A percentile compares a stretch with the other conserved stretches of the same genome.
phyloP scores from a whole-genome alignment of 2,329 filamentous ascomycete genomes.

The Dichotomopilus funicola region DNA sequence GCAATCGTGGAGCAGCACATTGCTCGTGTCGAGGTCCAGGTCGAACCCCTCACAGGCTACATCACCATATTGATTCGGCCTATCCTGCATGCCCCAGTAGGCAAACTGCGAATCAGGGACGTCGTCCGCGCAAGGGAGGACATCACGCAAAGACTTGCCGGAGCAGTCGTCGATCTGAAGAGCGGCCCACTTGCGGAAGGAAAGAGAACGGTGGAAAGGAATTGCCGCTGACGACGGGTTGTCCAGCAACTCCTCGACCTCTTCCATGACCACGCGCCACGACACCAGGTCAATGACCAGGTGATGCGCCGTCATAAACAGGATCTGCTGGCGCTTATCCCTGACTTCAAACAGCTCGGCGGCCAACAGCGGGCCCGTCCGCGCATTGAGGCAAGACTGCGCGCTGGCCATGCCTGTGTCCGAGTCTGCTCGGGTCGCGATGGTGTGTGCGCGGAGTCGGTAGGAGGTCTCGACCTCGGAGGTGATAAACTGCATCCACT shows the following conservation, averaged over 20 bases:
- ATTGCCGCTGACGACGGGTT: neutral
- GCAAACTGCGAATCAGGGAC: constrained; percentile 14
- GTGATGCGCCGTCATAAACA: constrained; percentile 32
- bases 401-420: constrained; percentile 24
- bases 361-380: constrained; percentile 23
- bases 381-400: constrained; percentile 20
- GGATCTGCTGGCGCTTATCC: constrained; percentile 19
- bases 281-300: constrained; percentile 40
- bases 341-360: constrained; percentile 20
- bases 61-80: constrained; percentile 22
- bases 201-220: constrained; percentile 16
- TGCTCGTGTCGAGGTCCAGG: constrained; percentile 27
- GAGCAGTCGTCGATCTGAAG: constrained; percentile 30
- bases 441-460: constrained; percentile 15
- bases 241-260: constrained; percentile 36
- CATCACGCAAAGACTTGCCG: neutral
- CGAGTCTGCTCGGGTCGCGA: neutral
- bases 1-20: constrained; percentile 22
- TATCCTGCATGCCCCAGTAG: constrained; percentile 25
- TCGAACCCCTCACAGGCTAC: constrained; percentile 33
- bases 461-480: constrained; percentile 18
- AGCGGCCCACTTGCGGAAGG: constrained; percentile 35
- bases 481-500: constrained; percentile 25
- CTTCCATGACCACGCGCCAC: constrained; percentile 39
- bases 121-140: constrained; percentile 8